Evolutionary conservation across 73 alveolate species (phyloP).

Genomic region (Diophrys appendiculata): DNA sequence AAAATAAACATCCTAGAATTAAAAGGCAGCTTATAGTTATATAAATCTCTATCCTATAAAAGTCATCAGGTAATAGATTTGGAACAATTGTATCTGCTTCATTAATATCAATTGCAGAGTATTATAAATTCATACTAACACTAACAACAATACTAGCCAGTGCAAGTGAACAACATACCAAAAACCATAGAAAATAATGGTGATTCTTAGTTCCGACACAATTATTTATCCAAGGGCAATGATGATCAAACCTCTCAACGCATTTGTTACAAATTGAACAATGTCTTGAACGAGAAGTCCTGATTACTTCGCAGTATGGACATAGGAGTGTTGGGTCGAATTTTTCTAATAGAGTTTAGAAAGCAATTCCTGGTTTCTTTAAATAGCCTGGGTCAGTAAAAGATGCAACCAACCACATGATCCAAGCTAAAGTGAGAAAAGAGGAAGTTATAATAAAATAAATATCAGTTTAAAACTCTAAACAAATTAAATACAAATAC

Average conservation of each 20-base stretch:
- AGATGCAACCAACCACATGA: constrained; percentile 29
- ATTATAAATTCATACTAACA: background rate
- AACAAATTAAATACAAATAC: too few relatives aligned
- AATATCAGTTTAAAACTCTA: too few relatives aligned
- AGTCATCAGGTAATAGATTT: background rate
- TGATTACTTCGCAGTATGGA: constrained; percentile 72
- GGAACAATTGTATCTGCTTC: constrained; percentile 7
- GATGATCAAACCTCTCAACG: constrained; percentile 72
- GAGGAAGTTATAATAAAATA: too few relatives aligned
- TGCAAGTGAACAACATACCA: constrained; percentile 11
- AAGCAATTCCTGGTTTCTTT: constrained; percentile 11
- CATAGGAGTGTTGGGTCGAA: constrained; percentile 70
- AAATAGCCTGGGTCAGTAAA: constrained; percentile 62
- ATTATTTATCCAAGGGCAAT: constrained; percentile 76
- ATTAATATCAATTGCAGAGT: background rate
- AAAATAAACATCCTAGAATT: constrained; percentile 2
- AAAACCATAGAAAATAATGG: constrained; percentile 29
- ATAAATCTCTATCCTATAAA: background rate
- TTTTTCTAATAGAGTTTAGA: constrained; percentile 28
- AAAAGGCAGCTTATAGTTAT: background rate
- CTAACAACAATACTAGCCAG: too few relatives aligned
- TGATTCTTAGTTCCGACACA: constrained; percentile 78
- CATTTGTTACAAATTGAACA: constrained; percentile 70
- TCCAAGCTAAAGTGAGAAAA: constrained; percentile 5
- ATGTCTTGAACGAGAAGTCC: constrained; percentile 64